Base-by-base conservation (phyloP, 1,284 basidiomycete genomes). In the Salmacisia buchloeana region DNA sequence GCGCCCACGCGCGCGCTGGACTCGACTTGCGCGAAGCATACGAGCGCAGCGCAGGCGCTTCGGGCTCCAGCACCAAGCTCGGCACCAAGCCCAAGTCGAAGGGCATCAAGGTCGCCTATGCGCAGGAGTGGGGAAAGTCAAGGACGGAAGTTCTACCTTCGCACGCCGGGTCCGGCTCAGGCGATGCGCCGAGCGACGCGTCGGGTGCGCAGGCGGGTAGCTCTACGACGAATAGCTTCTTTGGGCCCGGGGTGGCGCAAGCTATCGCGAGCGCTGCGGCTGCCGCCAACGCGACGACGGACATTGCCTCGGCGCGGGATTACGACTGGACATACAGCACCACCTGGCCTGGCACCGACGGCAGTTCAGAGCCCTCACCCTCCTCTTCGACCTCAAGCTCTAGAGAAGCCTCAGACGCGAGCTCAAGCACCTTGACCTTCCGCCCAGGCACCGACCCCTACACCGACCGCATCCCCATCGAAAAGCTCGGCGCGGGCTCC, bases 321-420 rank as follows among this genome's bases (percentile, higher is more conserved):
- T 97, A 92, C 81, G 96, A 99, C 78, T 98, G 96, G 96, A 98
- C 96, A 4, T 98, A 96, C 80, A 96, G 93, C 0, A 91, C 91
- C 2, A 87, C 85, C 0, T 94, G 97, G 76, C 75, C 87, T 0
- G 96, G 94, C 0, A 86, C 88, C 3, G 5, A 43, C 15, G 35
- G 72, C 18, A 64, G 65, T 12, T 33, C 57, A 4, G 59, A 41
- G 1, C 36, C 62, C 0, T 63, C 72, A 10, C 21, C 25, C 7
- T 3, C 15, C 43, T 54, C 49, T 5, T 31, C 49, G 12, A 9
- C 5, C 27, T 18, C 39, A n/a, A n/a, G n/a, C n/a, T n/a, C 63
- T 61, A 5, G 38, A 39, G 18, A 15, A 21, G 9, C 27, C 31
- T 34, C n/a, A 13, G 61, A n/a, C n/a, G n/a, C n/a, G n/a, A n/a